Evolutionary conservation across 371 early-diverging fungal species (phyloP), one percentile per base, ranked within the genome.

Genomic region (Saksenaea oblongispora): DNA sequence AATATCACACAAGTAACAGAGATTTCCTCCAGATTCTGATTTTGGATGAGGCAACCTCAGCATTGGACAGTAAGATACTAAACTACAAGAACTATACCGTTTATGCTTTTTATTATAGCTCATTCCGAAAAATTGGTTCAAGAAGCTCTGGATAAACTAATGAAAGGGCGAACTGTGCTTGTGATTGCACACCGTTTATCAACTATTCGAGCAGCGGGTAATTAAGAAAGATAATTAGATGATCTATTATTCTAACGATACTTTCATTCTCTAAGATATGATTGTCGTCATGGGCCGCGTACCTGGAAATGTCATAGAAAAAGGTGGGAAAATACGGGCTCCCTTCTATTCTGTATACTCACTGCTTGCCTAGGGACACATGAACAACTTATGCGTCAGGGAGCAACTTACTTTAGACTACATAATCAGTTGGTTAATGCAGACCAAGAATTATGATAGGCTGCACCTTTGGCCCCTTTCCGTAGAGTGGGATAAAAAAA

Each of bases 1-100:
- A 7, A 4, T 28, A 58, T 37, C 34, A 28, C 11, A 22, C 27
- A 5, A 47, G 8, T 28, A 44, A 53, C 13, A 10, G 28, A 62
- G 4, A 57, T 42, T 37, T 39, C 5, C 17, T 28, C 2, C 66
- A 83, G 79, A 73, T 84, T 61, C 76, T 93, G n/a, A 80, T 93
- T 18, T 69, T 92, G 58, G 93, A 92, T 71, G 93, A 95, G 70
- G 91, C 95, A 5, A 93, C 95, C 2, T 81, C 86, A 27, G 88
- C 89, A 17, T 65, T 82, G 39, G 82, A 82, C 62, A 79, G 79
- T 78, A 74, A 70, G 70, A 5, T 22, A 11, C 14, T 5, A 42
- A 22, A 17, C 53, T 10, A 5, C 1, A 17, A 26, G 5, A n/a
- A n/a, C 5, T 14, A 26, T 34, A 14, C 39, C 34, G 27, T 34